Conservation (phyloP, 331 rosid genomes). For the Telfairia occidentalis region DNA sequence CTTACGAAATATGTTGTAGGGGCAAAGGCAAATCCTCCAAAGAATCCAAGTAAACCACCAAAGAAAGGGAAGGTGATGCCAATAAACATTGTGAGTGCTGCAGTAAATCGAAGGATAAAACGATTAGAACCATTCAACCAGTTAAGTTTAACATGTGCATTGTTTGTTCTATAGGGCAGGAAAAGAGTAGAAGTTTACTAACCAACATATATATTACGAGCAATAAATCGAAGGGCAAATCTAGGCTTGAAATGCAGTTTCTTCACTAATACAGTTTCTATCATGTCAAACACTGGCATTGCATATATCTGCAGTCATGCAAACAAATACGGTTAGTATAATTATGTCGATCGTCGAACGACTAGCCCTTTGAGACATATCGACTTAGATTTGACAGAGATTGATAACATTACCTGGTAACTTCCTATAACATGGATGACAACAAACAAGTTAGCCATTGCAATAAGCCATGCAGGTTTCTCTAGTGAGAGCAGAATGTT, state of each 20-base stretch:
- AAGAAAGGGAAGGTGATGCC: constrained; percentile 87
- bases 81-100: constrained; percentile 73
- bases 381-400: neutral
- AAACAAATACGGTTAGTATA: neutral
- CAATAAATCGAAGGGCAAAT: constrained; percentile 41
- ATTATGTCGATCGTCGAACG: neutral
- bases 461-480: constrained; percentile 81
- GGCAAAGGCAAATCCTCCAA: constrained; percentile 92
- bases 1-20: constrained; percentile 89
- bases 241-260: constrained; percentile 50
- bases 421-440: constrained; percentile 92
- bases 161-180: neutral
- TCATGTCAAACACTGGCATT: constrained; percentile 96
- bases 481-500: constrained; percentile 60
- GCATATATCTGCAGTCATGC: constrained; percentile 47
- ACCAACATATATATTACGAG: constrained; percentile 69
- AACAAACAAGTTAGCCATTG: constrained; percentile 80
- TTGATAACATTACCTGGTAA: constrained; percentile 52
- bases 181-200: constrained; percentile 16
- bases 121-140: neutral
- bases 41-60: constrained; percentile 63
- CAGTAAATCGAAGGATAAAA: constrained; percentile 6
- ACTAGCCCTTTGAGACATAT: neutral
- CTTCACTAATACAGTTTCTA: constrained; percentile 76
- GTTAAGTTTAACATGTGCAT: neutral